Base-by-base conservation (phyloP, 306 rosid genomes). In the Cicer pinnatifidum region DNA sequence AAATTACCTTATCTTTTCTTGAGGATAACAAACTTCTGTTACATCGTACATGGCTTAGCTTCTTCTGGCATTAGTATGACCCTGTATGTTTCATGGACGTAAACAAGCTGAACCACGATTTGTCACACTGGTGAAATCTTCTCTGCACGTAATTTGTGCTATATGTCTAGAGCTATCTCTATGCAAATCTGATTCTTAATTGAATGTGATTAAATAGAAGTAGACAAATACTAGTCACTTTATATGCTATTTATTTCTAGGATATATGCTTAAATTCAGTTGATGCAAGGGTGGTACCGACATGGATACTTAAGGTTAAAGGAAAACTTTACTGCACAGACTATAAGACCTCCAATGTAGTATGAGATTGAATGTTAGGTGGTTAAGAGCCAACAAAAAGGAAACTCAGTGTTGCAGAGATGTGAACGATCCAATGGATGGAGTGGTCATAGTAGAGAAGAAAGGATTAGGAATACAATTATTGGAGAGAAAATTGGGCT, bases 21-120 rank as follows among this genome's bases (percentile, higher is more conserved):
- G 35, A 58, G 62, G 50, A 8, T 69, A 12, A 69, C 57, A 50
- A 69, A 16, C 63, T 38, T 78, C 48, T 20, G 64, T 78, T 9
- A 37, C 19, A 40, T 19, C 7, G 9, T 75, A 41, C 15, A 41
- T 53, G 47, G 66, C 67, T 56, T 20, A 52, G 56, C 66, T 62
- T 54, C 60, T 43, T 28, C 23, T 60, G 67, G 58, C 16, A 12
- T 43, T 58, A 58, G 40, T 46, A 46, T 16, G 17, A 23, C 52
- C 40, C 46, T 10, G 33, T 17, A 17, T 46, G 9, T 15, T 4
- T 38, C 7, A 8, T 62, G 64, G n/a, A 17, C 43, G 7, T 19
- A 23, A 40, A 20, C 56, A 74, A 16, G 19, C 10, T 11, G 54
- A 35, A 20, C 23, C 33, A 65, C 41, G 15, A 44, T 75, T 66